These are phyloP conservation scores for Penicillium sp. DNA, from an alignment of 2,329 filamentous ascomycete species.

Conservation along the genomic window DNA sequence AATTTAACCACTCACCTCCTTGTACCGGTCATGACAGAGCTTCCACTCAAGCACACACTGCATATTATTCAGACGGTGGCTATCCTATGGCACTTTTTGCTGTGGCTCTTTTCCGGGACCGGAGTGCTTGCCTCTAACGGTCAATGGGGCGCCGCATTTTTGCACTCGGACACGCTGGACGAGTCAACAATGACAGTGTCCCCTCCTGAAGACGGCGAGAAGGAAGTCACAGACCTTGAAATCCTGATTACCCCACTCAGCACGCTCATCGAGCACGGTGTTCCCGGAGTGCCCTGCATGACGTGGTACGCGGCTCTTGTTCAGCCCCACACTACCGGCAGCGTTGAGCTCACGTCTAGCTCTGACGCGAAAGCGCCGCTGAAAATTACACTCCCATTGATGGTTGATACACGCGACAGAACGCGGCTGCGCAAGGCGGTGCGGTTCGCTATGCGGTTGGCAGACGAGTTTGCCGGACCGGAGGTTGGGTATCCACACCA, in stretches of 20 bases:
- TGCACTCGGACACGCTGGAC: neutral
- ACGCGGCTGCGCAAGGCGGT: neutral
- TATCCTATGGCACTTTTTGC: neutral
- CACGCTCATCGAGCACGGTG: neutral
- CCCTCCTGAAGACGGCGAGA: neutral
- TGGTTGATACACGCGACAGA: neutral
- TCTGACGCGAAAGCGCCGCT: neutral
- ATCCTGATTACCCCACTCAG: neutral
- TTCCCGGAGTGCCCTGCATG: conserved; percentile 1
- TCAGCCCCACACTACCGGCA: neutral
- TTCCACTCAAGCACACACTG: conserved; percentile 1
- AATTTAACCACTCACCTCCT: conserved; percentile 1
- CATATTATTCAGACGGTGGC: conserved; percentile 4
- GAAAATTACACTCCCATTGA: neutral
- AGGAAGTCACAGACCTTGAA: conserved; percentile 1
- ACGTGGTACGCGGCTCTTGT: conserved; percentile 4
- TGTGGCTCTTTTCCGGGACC: conserved; percentile 1
- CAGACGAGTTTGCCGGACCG: neutral
- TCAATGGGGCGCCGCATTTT: conserved; percentile 1
- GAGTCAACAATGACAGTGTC: neutral
- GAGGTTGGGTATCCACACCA: neutral
- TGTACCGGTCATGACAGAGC: conserved; percentile 2
- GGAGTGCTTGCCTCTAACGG: conserved; percentile 2
- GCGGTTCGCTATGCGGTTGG: conserved; percentile 3
- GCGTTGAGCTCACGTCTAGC: neutral